Percentiles rank a stretch among this genome's conserved stretches.
phyloP scores from a whole-genome alignment of 73 alveolate species.

The Paramecium biaurelia region DNA sequence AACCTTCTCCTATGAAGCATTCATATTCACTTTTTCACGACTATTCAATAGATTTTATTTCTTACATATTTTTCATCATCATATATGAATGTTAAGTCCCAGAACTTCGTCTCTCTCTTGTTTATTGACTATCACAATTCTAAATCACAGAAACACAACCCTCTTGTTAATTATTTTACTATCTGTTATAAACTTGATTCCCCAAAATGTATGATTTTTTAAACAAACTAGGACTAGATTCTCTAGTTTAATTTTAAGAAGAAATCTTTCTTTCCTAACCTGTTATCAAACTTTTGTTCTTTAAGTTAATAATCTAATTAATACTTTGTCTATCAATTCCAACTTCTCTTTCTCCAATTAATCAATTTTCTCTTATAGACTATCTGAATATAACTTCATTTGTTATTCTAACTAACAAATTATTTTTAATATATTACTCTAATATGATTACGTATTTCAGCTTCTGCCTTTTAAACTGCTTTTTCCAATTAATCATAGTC shows the following conservation, averaged over 20 bases:
- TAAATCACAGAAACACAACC: background rate
- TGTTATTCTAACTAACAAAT: background rate
- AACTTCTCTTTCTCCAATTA: slow-evolving; percentile 11
- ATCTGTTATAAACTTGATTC: background rate
- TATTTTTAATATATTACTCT: background rate
- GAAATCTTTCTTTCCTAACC: background rate
- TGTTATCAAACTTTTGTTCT: background rate
- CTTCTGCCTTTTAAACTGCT: slow-evolving; percentile 15
- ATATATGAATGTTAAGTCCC: slow-evolving; percentile 3
- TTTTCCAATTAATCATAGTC: background rate
- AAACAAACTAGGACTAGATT: slow-evolving; percentile 15
- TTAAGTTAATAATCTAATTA: background rate
- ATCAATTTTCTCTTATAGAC: background rate
- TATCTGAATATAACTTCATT: slow-evolving; percentile 14
- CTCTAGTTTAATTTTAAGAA: background rate
- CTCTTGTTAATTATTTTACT: background rate
- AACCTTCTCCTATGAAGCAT: slow-evolving; percentile 3
- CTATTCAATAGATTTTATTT: background rate
- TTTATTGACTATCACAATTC: background rate
- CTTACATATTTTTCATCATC: background rate
- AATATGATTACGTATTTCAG: background rate
- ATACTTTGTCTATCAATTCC: background rate
- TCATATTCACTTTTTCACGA: background rate
- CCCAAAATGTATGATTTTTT: background rate
- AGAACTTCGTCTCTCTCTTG: slow-evolving; percentile 7